These are phyloP conservation scores for Lophiotrema nucula DNA, from an alignment of 495 filamentous ascomycete species.

Conservation along the genomic window DNA sequence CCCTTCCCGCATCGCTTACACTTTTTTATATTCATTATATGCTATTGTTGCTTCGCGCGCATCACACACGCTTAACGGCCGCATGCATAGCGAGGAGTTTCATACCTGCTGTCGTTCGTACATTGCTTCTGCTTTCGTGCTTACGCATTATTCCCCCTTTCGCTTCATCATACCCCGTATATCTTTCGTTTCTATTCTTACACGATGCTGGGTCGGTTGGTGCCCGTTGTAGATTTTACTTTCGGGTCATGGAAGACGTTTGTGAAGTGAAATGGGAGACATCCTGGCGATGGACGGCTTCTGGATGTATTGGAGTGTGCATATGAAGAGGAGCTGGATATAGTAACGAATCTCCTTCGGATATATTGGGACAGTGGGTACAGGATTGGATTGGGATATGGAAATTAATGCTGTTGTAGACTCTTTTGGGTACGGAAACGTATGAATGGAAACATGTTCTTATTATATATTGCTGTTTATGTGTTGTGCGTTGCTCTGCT, in stretches of 20 bases:
- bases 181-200: neutral
- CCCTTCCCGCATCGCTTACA: too few species aligned
- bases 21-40: too few species aligned
- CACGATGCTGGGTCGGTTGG: neutral
- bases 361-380: neutral
- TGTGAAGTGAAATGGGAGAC: neutral
- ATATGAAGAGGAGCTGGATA: neutral
- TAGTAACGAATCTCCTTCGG: slow-evolving; percentile 10
- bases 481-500: too few species aligned
- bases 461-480: neutral
- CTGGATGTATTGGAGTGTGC: neutral
- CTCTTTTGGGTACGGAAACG: neutral
- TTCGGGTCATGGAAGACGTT: neutral
- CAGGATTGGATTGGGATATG: neutral
- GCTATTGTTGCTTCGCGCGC: neutral
- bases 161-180: neutral
- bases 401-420: neutral
- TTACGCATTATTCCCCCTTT: neutral
- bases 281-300: slow-evolving; percentile 1
- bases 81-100: slow-evolving; percentile 29
- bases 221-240: neutral
- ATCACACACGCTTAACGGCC: slow-evolving; percentile 15
- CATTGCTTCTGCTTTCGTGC: neutral
- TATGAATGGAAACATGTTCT: neutral
- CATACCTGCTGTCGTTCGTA: neutral